phyloP scores from a whole-genome alignment of 371 early-diverging fungal genomes.

The Syncephalastrum monosporum region DNA sequence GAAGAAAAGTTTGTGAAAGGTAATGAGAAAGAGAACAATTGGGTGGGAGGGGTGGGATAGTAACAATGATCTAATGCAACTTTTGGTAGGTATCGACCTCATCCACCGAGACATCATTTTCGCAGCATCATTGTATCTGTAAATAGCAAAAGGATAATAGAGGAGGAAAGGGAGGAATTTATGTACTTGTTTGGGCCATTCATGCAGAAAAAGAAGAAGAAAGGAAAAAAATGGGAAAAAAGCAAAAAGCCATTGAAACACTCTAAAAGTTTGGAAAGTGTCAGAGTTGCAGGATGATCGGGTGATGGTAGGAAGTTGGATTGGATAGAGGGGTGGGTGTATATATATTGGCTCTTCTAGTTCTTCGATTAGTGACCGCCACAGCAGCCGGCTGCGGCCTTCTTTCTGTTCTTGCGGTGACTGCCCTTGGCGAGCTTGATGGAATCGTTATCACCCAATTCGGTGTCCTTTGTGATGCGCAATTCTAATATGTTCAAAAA shows the following conservation, averaged over 20 bases:
- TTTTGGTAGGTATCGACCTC: slow-evolving; percentile 65
- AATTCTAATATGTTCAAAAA: slow-evolving; percentile 22
- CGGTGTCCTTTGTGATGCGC: slow-evolving; percentile 45
- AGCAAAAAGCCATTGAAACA: no score
- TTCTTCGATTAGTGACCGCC: slow-evolving; percentile 16
- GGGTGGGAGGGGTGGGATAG: no score
- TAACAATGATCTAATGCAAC: neutral
- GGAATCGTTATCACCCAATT: slow-evolving; percentile 46
- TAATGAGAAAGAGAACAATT: slow-evolving; percentile 17
- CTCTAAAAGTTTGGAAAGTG: neutral
- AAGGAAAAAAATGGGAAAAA: no score
- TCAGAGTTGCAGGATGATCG: no score
- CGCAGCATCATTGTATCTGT: slow-evolving; percentile 95
- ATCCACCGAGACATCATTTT: slow-evolving; percentile 99
- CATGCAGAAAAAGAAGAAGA: neutral
- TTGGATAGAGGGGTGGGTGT: no score
- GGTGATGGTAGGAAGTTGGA: neutral
- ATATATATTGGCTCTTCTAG: neutral
- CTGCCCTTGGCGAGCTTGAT: slow-evolving; percentile 42
- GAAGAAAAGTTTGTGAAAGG: slow-evolving; percentile 96
- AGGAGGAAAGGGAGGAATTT: no score
- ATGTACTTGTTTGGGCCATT: neutral
- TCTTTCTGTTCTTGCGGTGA: slow-evolving; percentile 29
- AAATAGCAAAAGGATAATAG: slow-evolving; percentile 18
- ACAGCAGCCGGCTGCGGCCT: slow-evolving; percentile 17